Conservation (phyloP, 2,329 filamentous ascomycete species). For the Penicillium psychrosexuale region DNA sequence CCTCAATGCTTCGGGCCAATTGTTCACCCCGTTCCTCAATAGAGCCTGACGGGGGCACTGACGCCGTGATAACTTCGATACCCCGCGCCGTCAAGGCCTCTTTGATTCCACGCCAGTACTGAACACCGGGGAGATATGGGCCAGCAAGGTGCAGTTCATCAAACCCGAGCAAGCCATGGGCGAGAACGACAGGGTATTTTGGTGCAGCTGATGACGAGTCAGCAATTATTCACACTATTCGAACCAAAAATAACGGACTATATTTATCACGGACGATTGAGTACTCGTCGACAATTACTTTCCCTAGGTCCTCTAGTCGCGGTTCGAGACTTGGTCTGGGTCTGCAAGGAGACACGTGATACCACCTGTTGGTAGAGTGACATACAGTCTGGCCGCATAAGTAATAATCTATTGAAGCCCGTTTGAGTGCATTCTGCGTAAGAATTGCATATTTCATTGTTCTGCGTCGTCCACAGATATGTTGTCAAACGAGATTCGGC, state of each 20-base stretch:
- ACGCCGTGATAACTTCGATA: constrained; percentile 60
- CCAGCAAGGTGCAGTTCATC: constrained; percentile 59
- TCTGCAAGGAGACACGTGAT: constrained; percentile 18
- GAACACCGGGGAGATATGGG: constrained; percentile 53
- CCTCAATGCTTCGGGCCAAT: constrained; percentile 53
- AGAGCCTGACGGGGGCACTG: constrained; percentile 57
- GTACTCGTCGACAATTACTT: constrained; percentile 59
- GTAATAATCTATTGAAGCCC: neutral
- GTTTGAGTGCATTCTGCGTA: constrained; percentile 1
- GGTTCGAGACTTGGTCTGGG: constrained; percentile 41
- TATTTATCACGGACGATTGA: constrained; percentile 58
- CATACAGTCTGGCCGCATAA: neutral
- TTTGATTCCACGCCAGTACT: constrained; percentile 64
- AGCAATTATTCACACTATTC: neutral
- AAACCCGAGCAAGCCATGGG: constrained; percentile 65
- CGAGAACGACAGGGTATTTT: constrained; percentile 59
- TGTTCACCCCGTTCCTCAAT: constrained; percentile 57
- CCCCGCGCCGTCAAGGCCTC: constrained; percentile 56
- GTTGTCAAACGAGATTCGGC: constrained; percentile 6
- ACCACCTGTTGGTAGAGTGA: constrained; percentile 5
- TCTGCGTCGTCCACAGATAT: constrained; percentile 3
- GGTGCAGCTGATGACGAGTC: constrained; percentile 35
- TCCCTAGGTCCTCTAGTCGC: constrained; percentile 51
- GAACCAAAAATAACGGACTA: constrained; percentile 34
- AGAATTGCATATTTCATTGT: constrained; percentile 23